Evolutionary conservation across 2,329 filamentous ascomycete genomes (phyloP).

Genomic region (Fusarium oligoseptatum): DNA sequence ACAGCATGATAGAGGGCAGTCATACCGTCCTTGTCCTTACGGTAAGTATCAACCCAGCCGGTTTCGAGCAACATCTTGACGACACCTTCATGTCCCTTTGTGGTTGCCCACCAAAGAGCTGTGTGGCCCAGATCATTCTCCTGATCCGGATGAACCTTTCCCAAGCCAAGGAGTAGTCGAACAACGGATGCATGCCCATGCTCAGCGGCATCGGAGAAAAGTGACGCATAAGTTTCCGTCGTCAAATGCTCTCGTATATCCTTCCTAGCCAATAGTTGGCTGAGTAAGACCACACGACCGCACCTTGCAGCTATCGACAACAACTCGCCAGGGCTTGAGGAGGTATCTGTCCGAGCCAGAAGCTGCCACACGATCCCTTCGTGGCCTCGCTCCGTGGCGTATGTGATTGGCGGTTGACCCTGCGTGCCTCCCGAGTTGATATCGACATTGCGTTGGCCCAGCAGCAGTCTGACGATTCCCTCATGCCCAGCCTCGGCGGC

Average conservation of each 20-base stretch:
- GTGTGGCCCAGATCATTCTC: not conserved
- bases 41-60: not conserved
- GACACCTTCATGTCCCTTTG: not conserved
- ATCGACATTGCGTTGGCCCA: not conserved
- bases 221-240: not conserved
- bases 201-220: not conserved
- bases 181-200: not conserved
- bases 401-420: too few species aligned
- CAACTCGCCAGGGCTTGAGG: not conserved
- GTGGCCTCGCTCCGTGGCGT: not conserved
- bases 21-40: not conserved
- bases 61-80: not conserved
- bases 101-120: not conserved
- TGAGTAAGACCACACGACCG: not conserved
- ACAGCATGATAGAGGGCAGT: not conserved
- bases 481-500: not conserved
- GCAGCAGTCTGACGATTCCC: not conserved
- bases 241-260: not conserved
- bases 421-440: not conserved
- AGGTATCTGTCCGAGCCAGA: not conserved
- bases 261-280: not conserved
- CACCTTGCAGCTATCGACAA: not conserved
- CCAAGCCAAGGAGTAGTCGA: not conserved
- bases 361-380: constrained; percentile 4
- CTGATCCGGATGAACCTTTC: not conserved